Percentiles rank a stretch among this genome's conserved stretches.
Conservation (phyloP, 805 yeast species). For the Nakazawaea sp. region DNA sequence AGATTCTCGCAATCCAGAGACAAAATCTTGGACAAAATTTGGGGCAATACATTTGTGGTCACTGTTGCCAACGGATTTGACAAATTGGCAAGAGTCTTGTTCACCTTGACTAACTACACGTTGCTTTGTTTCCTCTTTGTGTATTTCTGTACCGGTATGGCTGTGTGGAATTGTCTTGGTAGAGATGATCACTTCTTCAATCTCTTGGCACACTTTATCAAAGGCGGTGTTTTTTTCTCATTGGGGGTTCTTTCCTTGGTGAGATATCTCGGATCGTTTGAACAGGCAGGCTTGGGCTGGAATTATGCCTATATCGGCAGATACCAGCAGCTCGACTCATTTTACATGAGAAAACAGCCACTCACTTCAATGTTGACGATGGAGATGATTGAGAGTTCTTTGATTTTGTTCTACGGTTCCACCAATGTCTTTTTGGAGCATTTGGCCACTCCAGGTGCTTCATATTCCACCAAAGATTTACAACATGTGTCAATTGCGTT, state of each 20-base stretch:
- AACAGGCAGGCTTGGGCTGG: conserved; percentile 87
- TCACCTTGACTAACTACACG: conserved; percentile 54
- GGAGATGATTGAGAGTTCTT: conserved; percentile 77
- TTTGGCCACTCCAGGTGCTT: conserved; percentile 69
- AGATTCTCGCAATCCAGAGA: conserved; percentile 23
- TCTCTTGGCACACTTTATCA: conserved; percentile 88
- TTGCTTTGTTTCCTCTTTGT: conserved; percentile 53
- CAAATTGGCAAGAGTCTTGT: conserved; percentile 29
- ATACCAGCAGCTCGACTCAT: conserved; percentile 16
- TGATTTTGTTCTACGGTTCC: conserved; percentile 81
- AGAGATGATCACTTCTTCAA: conserved; percentile 64
- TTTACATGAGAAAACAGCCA: conserved; percentile 34
- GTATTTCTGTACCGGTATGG: conserved; percentile 49
- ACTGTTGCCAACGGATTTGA: conserved; percentile 18
- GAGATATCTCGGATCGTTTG: conserved; percentile 80
- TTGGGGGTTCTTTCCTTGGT: conserved; percentile 78
- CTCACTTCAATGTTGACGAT: conserved; percentile 51
- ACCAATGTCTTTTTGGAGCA: conserved; percentile 92
- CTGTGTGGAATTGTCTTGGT: conserved; percentile 68
- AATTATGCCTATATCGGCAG: conserved; percentile 35
- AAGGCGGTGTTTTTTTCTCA: conserved; percentile 82
- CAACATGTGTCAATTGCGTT: conserved; percentile 91
- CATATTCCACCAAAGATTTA: conserved; percentile 83
- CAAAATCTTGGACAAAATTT: conserved; percentile 25
- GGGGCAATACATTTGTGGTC: conserved; percentile 20